Conservation (phyloP, 2,329 filamentous ascomycete species). For the Ampelomyces quisqualis region DNA sequence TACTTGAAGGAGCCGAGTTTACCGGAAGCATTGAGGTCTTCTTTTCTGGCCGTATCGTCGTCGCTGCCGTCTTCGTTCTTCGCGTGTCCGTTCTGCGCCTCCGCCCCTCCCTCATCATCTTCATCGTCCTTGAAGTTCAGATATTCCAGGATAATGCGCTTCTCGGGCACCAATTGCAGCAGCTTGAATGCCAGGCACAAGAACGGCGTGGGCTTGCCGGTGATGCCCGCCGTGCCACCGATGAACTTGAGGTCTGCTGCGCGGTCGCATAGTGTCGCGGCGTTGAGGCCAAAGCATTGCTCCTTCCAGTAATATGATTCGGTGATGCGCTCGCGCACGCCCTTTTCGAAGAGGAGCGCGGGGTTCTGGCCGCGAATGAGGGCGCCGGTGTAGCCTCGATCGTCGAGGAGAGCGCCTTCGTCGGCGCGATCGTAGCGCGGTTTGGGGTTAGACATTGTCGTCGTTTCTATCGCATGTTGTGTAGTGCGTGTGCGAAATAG, state of each 20-base stretch:
- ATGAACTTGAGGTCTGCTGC: constrained; percentile 82
- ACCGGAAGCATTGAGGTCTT: constrained; percentile 32
- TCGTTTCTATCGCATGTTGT: neutral
- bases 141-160: constrained; percentile 78
- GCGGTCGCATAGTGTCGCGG: constrained; percentile 77
- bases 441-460: constrained; percentile 28
- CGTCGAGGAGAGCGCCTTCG: constrained; percentile 75
- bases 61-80: constrained; percentile 13
- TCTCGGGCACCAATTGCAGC: constrained; percentile 78
- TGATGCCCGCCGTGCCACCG: constrained; percentile 81
- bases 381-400: constrained; percentile 75
- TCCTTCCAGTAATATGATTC: constrained; percentile 98
- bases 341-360: constrained; percentile 93
- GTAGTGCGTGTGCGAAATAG: too few relatives aligned
- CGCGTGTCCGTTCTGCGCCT: constrained; percentile 40
- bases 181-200: constrained; percentile 94
- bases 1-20: constrained; percentile 63
- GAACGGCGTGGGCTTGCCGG: constrained; percentile 88
- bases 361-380: constrained; percentile 90
- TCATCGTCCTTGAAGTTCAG: constrained; percentile 56
- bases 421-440: constrained; percentile 69
- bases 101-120: constrained; percentile 18
- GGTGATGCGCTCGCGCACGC: constrained; percentile 90
- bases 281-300: constrained; percentile 94
- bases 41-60: constrained; percentile 15